A percentile compares a stretch with the other conserved stretches of the same genome.
These are phyloP conservation scores for Pythium plurisporium DNA, from an alignment of 352 stramenopile genomes.

Conservation along the genomic window DNA sequence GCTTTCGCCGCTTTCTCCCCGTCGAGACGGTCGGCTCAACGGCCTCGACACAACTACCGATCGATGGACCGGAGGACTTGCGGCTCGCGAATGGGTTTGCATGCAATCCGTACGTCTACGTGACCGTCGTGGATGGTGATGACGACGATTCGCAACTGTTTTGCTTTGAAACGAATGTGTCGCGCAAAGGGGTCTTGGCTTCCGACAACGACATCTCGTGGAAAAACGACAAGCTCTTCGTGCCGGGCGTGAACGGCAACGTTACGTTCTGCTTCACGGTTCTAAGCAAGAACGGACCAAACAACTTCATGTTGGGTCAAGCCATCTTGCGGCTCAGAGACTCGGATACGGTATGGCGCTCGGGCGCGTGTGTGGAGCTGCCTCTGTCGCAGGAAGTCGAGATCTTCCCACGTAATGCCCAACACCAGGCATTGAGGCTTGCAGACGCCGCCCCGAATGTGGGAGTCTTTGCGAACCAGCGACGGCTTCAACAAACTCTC, in stretches of 20 bases:
- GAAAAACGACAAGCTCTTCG: constrained; percentile 50
- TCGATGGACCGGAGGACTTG: constrained; percentile 34
- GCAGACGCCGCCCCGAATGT: constrained; percentile 21
- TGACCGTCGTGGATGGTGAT: constrained; percentile 59
- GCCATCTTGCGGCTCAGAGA: constrained; percentile 45
- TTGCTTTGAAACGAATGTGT: constrained; percentile 61
- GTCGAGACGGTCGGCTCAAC: not conserved
- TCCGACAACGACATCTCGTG: constrained; percentile 39
- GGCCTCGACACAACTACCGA: no score
- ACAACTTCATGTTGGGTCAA: constrained; percentile 73
- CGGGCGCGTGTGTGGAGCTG: constrained; percentile 36
- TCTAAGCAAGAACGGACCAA: constrained; percentile 71
- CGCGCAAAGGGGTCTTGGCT: constrained; percentile 25
- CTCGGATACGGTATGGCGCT: constrained; percentile 41
- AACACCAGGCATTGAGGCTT: constrained; percentile 42
- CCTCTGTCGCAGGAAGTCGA: constrained; percentile 40
- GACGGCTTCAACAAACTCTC: not conserved
- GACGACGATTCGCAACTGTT: constrained; percentile 66
- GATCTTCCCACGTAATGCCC: constrained; percentile 56
- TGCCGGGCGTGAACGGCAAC: constrained; percentile 63
- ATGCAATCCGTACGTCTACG: constrained; percentile 71
- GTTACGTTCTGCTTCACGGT: constrained; percentile 67
- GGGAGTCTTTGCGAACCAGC: not conserved
- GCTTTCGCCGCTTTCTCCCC: constrained; percentile 7
- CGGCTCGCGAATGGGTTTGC: constrained; percentile 64